Conservation (phyloP, 306 rosid species). For the Acacia acuminata region DNA sequence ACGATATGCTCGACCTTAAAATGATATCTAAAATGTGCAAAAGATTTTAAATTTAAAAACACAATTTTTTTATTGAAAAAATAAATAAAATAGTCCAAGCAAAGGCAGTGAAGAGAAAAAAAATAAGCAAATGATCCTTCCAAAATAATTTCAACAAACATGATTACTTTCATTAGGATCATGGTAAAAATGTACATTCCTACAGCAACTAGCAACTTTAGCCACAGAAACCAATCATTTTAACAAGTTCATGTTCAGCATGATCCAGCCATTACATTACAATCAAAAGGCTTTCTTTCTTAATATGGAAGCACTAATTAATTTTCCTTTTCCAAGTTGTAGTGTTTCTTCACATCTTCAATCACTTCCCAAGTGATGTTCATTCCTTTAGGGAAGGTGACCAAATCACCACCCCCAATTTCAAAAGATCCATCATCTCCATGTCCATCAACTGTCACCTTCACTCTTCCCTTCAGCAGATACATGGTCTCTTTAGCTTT, state of each 20-base stretch:
- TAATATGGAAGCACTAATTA: neutral
- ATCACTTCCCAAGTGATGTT: conserved; percentile 58
- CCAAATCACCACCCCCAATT: conserved; percentile 60
- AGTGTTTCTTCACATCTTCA: conserved; percentile 57
- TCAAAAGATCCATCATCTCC: conserved; percentile 44
- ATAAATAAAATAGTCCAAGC: no score
- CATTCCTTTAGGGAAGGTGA: conserved; percentile 62
- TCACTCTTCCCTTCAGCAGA: conserved; percentile 55
- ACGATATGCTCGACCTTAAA: neutral
- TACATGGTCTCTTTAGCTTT: conserved; percentile 51
- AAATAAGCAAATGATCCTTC: neutral
- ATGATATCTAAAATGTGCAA: neutral
- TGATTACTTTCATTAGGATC: conserved; percentile 2
- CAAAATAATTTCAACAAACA: neutral
- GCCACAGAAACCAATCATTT: conserved; percentile 25
- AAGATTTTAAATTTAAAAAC: no score
- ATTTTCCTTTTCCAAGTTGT: conserved; percentile 38
- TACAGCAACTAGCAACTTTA: neutral
- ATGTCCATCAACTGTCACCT: conserved; percentile 46
- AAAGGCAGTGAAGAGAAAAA: neutral
- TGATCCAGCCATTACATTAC: conserved; percentile 14
- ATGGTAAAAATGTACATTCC: conserved; percentile 18
- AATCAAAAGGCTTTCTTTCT: neutral
- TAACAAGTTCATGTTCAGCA: conserved; percentile 32
- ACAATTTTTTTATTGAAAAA: no score